A percentile compares a stretch with the other conserved stretches of the same genome.
Evolutionary conservation across 805 yeast genomes (phyloP).

Genomic region (Phaffomyces antillensis): DNA sequence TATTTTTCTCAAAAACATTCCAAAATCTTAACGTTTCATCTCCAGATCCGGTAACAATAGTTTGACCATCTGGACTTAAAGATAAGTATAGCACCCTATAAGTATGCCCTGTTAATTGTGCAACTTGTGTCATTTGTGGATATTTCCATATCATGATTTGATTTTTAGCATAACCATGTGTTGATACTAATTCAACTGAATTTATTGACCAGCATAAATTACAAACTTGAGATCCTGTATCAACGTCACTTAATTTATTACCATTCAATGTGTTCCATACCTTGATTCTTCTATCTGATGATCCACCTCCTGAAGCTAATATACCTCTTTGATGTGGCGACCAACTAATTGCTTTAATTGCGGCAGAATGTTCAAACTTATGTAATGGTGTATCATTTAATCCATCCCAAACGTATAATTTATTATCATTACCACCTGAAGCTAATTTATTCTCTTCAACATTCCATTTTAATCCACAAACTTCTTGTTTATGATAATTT

Average conservation of each 20-base stretch:
- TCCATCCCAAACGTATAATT: slow-evolving; percentile 84
- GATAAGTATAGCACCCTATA: slow-evolving; percentile 85
- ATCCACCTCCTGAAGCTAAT: slow-evolving; percentile 94
- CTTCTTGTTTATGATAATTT: slow-evolving; percentile 82
- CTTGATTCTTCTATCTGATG: slow-evolving; percentile 84
- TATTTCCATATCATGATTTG: slow-evolving; percentile 93
- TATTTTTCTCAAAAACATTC: slow-evolving; percentile 84
- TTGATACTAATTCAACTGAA: slow-evolving; percentile 85
- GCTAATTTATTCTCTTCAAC: slow-evolving; percentile 86
- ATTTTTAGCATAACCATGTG: slow-evolving; percentile 90
- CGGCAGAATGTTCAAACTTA: slow-evolving; percentile 85
- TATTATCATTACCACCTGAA: slow-evolving; percentile 93
- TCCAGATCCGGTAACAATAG: slow-evolving; percentile 97
- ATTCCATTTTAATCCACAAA: slow-evolving; percentile 95
- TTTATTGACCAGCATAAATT: slow-evolving; percentile 89
- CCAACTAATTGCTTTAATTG: slow-evolving; percentile 96
- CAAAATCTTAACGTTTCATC: slow-evolving; percentile 95
- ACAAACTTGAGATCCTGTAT: slow-evolving; percentile 95
- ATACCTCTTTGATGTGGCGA: slow-evolving; percentile 94
- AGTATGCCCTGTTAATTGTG: slow-evolving; percentile 90
- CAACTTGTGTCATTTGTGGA: slow-evolving; percentile 85
- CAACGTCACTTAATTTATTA: slow-evolving; percentile 63
- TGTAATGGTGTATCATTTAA: slow-evolving; percentile 55
- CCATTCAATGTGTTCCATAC: slow-evolving; percentile 91
- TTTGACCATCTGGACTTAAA: slow-evolving; percentile 91